Conservation (phyloP, 2,329 filamentous ascomycete genomes). For the Cordyceps cicadae region DNA sequence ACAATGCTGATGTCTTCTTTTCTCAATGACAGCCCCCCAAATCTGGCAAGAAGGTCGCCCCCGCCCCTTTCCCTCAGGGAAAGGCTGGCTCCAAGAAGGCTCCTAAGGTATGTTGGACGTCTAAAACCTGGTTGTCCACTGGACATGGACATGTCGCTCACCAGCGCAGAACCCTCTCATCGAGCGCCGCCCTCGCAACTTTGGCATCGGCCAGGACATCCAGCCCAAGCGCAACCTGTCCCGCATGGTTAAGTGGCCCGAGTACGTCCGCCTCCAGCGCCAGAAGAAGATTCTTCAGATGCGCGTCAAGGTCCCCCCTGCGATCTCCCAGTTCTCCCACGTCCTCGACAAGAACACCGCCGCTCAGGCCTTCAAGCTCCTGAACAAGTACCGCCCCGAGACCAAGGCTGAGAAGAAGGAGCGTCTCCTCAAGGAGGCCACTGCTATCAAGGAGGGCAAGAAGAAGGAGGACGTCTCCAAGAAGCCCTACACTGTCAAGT, state of each 20-base stretch:
- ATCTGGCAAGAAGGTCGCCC: conserved; percentile 92
- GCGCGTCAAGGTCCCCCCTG: conserved; percentile 95
- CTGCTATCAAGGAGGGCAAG: conserved; percentile 96
- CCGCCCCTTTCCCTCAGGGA: conserved; percentile 90
- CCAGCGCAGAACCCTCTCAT: conserved; percentile 83
- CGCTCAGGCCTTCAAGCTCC: conserved; percentile 94
- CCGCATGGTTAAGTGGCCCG: conserved; percentile 99
- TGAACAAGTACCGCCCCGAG: conserved; percentile 99
- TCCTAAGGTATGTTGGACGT: conserved; percentile 68
- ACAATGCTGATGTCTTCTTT: conserved; percentile 95
- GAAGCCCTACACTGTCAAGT: conserved; percentile 99
- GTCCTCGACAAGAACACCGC: conserved; percentile 96
- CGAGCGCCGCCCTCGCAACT: conserved; percentile 97
- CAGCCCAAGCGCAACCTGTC: conserved; percentile 92
- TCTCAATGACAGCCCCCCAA: conserved; percentile 99
- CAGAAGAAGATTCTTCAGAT: conserved; percentile 92
- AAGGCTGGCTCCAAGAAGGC: conserved; percentile 92
- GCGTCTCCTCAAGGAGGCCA: conserved; percentile 95
- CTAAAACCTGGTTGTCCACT: not conserved
- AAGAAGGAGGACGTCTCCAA: conserved; percentile 99
- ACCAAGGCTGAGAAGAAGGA: conserved; percentile 99
- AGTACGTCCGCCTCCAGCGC: conserved; percentile 97
- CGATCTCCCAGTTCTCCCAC: conserved; percentile 95
- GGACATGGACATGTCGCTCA: not conserved
- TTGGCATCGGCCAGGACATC: conserved; percentile 97